phyloP scores from a whole-genome alignment of 2,329 filamentous ascomycete species.

The Claviceps sp. region DNA sequence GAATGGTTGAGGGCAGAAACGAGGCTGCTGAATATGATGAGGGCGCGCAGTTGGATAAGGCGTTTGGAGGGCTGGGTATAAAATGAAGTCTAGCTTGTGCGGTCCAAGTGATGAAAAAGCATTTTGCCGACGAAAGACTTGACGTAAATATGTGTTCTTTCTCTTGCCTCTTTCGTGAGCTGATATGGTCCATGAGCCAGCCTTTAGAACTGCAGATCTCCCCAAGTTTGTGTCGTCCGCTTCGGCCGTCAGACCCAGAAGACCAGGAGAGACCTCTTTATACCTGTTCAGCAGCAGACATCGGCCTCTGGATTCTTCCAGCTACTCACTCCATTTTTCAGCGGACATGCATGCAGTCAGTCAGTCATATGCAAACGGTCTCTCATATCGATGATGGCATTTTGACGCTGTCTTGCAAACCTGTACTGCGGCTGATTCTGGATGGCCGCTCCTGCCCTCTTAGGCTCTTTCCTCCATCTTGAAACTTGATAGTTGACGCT shows the following conservation, averaged over 20 bases:
- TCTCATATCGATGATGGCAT: too few species aligned
- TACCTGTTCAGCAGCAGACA: too few species aligned
- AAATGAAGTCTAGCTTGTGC: slow-evolving; percentile 9
- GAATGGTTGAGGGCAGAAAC: slow-evolving; percentile 5
- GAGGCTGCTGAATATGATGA: slow-evolving; percentile 23
- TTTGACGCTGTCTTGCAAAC: not conserved
- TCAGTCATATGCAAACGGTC: too few species aligned
- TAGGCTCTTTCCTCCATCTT: not conserved
- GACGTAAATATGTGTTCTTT: not conserved
- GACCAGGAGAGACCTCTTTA: too few species aligned
- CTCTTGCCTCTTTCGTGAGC: not conserved
- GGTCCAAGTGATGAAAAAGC: not conserved
- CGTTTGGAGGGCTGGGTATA: slow-evolving; percentile 37
- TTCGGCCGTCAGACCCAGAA: not conserved
- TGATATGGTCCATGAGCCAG: not conserved
- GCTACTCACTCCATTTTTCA: too few species aligned
- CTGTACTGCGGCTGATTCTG: not conserved
- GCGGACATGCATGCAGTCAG: too few species aligned
- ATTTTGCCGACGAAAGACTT: not conserved
- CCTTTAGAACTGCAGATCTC: not conserved
- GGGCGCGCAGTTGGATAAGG: slow-evolving; percentile 43
- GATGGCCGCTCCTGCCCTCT: not conserved
- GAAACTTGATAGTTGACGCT: too few species aligned
- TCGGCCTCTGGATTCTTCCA: too few species aligned
- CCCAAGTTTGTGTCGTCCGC: too few species aligned